Evolutionary conservation across 2,329 filamentous ascomycete genomes (phyloP).

Genomic region (Penicillium sp.): DNA sequence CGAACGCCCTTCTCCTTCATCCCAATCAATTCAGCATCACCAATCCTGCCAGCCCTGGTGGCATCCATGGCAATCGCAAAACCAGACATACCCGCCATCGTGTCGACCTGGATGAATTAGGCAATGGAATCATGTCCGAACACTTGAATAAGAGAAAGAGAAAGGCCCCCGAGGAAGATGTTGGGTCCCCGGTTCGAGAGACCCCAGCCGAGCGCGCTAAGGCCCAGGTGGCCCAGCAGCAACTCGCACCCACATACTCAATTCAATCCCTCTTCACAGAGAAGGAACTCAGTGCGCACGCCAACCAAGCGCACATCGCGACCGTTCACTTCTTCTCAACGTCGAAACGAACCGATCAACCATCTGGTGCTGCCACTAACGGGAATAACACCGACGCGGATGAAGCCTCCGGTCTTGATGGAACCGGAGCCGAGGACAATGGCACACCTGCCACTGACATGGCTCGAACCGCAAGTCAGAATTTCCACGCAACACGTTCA

Average conservation of each 20-base stretch:
- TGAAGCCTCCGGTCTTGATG: slow-evolving; percentile 39
- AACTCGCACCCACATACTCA: slow-evolving; percentile 63
- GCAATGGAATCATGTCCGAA: slow-evolving; percentile 53
- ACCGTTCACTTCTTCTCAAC: slow-evolving; percentile 64
- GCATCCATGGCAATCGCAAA: slow-evolving; percentile 64
- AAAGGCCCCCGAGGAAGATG: slow-evolving; percentile 62
- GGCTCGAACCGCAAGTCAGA: slow-evolving; percentile 64
- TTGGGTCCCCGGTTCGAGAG: slow-evolving; percentile 61
- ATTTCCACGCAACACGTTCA: slow-evolving; percentile 60
- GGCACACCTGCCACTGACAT: slow-evolving; percentile 58
- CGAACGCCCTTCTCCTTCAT: slow-evolving; percentile 67
- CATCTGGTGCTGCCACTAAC: slow-evolving; percentile 42
- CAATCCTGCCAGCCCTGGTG: slow-evolving; percentile 66
- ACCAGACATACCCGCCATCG: slow-evolving; percentile 66
- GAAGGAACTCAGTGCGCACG: slow-evolving; percentile 67
- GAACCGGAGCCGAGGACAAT: slow-evolving; percentile 47
- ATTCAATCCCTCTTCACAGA: slow-evolving; percentile 70
- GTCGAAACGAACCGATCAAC: slow-evolving; percentile 52
- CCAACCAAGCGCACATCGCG: slow-evolving; percentile 64
- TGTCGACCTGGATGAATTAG: slow-evolving; percentile 57
- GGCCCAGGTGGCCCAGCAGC: slow-evolving; percentile 59
- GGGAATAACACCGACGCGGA: slow-evolving; percentile 50
- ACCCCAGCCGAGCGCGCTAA: slow-evolving; percentile 59
- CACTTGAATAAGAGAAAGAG: slow-evolving; percentile 62
- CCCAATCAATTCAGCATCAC: slow-evolving; percentile 70